phyloP scores from a whole-genome alignment of 2,329 filamentous ascomycete species.

The Zymoseptoria ardabiliae region DNA sequence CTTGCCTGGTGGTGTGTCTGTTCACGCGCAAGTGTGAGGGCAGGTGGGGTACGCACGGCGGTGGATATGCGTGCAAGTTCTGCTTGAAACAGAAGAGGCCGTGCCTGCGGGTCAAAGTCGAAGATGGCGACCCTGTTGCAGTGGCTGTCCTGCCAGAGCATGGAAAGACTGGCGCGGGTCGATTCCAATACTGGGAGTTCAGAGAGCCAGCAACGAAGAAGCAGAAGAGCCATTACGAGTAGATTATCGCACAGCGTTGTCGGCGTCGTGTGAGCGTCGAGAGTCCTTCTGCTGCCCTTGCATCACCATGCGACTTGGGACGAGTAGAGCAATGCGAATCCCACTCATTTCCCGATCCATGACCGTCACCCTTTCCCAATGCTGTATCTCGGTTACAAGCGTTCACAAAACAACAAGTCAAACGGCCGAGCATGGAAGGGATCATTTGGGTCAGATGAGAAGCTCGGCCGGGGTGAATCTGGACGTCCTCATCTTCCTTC shows the following conservation, averaged over 20 bases:
- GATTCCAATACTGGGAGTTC: neutral
- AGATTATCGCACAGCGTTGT: neutral
- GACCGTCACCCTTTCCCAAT: too few species aligned
- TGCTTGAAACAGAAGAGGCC: neutral
- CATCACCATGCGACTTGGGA: neutral
- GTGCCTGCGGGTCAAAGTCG: neutral
- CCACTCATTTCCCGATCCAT: too few species aligned
- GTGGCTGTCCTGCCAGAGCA: neutral
- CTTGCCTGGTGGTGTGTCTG: neutral
- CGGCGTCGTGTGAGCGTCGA: neutral
- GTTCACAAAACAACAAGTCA: neutral
- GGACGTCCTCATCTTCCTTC: neutral
- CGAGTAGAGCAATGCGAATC: neutral
- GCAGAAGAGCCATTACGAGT: neutral
- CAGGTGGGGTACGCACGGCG: neutral
- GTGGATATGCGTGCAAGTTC: neutral
- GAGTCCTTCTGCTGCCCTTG: neutral
- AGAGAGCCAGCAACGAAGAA: neutral
- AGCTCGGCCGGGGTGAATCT: neutral
- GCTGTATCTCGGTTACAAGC: neutral
- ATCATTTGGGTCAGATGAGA: neutral
- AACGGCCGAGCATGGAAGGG: too few species aligned
- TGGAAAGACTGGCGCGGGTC: neutral
- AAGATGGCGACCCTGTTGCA: neutral
- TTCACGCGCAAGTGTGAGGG: neutral